Evolutionary conservation across 164 flowering plant genomes (phyloP).

Genomic region (Hamamelis virginiana): DNA sequence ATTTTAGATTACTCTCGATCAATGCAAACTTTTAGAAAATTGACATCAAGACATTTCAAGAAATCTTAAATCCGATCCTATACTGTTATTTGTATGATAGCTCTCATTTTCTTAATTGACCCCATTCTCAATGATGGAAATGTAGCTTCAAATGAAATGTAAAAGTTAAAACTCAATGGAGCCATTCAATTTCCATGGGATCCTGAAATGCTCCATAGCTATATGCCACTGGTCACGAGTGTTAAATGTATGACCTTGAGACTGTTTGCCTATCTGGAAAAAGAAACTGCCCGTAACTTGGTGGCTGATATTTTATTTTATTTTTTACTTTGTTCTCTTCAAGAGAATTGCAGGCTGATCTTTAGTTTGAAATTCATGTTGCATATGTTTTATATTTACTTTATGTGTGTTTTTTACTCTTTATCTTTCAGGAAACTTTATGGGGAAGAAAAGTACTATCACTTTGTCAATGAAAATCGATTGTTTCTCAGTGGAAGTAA

Average conservation of each 20-base stretch:
- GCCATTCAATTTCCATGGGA: no score
- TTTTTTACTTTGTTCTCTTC: neutral
- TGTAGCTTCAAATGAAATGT: no score
- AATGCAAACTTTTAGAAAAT: neutral
- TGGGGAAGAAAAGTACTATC: slow-evolving; percentile 47
- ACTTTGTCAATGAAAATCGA: slow-evolving; percentile 25
- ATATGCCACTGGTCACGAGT: neutral
- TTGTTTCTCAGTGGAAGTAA: slow-evolving; percentile 10
- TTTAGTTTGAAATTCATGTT: neutral
- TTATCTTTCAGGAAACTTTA: slow-evolving; percentile 43
- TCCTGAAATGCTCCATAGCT: no score
- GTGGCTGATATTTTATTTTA: neutral
- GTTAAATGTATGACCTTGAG: neutral
- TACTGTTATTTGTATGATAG: no score
- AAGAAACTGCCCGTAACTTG: no score
- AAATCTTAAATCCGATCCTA: no score
- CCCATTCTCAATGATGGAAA: no score
- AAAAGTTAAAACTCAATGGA: no score
- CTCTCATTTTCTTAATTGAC: no score
- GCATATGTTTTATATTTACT: neutral
- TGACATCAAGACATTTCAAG: no score
- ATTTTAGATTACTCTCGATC: neutral
- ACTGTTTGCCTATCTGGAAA: neutral
- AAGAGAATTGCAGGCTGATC: neutral
- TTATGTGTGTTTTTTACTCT: neutral